Base-by-base conservation (phyloP, 1,139 yeast species). In the Taiozyma sp. region DNA sequence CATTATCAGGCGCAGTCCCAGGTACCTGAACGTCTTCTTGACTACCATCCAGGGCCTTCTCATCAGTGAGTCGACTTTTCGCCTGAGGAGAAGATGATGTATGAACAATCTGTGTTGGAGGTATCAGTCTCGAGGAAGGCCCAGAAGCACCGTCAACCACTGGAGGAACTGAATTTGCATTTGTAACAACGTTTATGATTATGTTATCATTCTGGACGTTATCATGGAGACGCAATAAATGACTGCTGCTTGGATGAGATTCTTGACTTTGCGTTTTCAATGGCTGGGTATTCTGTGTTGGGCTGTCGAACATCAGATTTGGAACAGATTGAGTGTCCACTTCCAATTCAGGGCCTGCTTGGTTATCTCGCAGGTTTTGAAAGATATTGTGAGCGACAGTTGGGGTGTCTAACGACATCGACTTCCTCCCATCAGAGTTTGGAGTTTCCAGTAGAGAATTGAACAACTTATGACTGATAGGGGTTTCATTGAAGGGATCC, bases 401-500 rank as follows among this genome's bases (percentile, higher is more conserved):
- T 16, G 60, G 59, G 2, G 62, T 55, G 16, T 40, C 39, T 5
- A 44, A 24, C 2, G 47, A 34, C 16, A 32, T 26, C 1, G 40
- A 9, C 9, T 42, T 34, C 43, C 45, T 45, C 1, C 47, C 28
- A 1, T 44, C 24, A 21, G 54, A 47, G 2, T 50, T 50, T 4
- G 62, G 50, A 48, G 62, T 47, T 46, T 50, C 46, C 40, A 53
- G 28, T 39, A 50, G 19, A 24, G 29, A 22, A 24, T 40, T 24
- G 28, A 22, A 22, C 13, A 22, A 7, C 6, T 16, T 26, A 28
- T 50, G 45, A 6, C 42, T 48, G n/a, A 43, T 41, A 3, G 59
- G 57, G 43, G 67, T 58, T 3, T 61, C 63, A 34, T 56, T 56
- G 46, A 64, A 64, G 16, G 68, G 68, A 44, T 65, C 55, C 10